phyloP scores from a whole-genome alignment of 345 rosid species.

The Nasturtium officinale region DNA sequence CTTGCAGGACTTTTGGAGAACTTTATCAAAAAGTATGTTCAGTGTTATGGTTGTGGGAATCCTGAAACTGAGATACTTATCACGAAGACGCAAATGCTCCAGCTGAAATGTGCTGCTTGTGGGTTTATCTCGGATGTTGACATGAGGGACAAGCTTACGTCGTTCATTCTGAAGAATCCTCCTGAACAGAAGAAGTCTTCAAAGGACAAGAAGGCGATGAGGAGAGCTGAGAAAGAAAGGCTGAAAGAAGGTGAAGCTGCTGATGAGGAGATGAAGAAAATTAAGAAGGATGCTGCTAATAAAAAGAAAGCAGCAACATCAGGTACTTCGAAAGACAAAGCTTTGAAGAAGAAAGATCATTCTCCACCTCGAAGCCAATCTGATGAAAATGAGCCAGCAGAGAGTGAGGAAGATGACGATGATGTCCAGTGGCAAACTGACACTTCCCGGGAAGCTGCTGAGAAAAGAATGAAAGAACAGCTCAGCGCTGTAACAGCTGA shows the following conservation, averaged over 20 bases:
- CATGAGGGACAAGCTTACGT: constrained; percentile 74
- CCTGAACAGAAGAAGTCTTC: constrained; percentile 62
- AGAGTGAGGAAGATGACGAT: constrained; percentile 43
- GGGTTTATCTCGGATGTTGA: constrained; percentile 76
- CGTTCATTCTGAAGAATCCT: constrained; percentile 68
- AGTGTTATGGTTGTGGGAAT: constrained; percentile 76
- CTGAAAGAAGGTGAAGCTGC: constrained; percentile 77
- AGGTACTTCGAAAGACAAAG: constrained; percentile 44
- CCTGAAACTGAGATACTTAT: constrained; percentile 71
- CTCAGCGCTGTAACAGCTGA: constrained; percentile 68
- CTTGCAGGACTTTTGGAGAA: constrained; percentile 75
- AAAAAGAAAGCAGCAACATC: constrained; percentile 52
- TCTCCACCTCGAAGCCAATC: constrained; percentile 54
- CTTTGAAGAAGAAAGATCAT: constrained; percentile 47
- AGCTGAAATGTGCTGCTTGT: constrained; percentile 72
- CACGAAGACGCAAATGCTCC: constrained; percentile 65
- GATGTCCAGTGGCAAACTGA: constrained; percentile 81
- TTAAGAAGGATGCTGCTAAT: constrained; percentile 52
- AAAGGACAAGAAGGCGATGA: constrained; percentile 64
- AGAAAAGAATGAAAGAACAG: constrained; percentile 67
- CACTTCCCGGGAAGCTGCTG: constrained; percentile 69
- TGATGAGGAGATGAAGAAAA: constrained; percentile 73
- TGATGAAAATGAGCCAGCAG: constrained; percentile 53
- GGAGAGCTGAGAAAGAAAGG: constrained; percentile 83
- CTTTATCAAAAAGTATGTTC: constrained; percentile 78